Evolutionary conservation across 2,329 filamentous ascomycete genomes (phyloP).

Genomic region (Alternaria viburni): DNA sequence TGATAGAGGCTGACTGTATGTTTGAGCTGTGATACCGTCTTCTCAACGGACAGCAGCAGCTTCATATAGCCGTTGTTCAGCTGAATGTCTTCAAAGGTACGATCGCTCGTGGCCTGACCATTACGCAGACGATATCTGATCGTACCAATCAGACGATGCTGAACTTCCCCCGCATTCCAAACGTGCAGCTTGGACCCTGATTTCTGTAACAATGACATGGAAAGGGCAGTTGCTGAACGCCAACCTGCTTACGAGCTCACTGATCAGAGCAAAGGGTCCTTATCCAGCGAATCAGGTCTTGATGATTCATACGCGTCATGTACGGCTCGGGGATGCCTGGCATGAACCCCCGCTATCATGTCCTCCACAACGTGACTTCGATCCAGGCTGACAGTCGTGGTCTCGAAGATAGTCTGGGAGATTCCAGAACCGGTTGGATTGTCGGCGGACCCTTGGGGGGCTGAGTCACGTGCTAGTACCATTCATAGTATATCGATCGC

Average conservation of each 20-base stretch:
- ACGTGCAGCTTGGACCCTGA: constrained; percentile 34
- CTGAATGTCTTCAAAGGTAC: constrained; percentile 19
- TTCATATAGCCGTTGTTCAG: constrained; percentile 26
- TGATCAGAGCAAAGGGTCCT: constrained; percentile 1
- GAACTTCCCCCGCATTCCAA: constrained; percentile 42
- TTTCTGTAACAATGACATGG: constrained; percentile 30
- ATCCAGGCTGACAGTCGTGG: constrained; percentile 9
- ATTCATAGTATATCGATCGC: constrained; percentile 12
- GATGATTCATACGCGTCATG: constrained; percentile 3
- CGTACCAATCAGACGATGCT: constrained; percentile 43
- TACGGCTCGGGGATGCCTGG: not conserved
- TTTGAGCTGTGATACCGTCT: not conserved
- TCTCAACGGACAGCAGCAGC: not conserved
- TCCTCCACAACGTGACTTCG: constrained; percentile 5
- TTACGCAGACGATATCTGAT: constrained; percentile 41
- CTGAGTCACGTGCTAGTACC: not conserved
- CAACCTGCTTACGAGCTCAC: not conserved
- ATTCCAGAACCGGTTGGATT: not conserved
- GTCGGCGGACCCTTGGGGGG: not conserved
- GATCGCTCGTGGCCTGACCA: constrained; percentile 36
- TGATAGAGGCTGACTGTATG: not conserved
- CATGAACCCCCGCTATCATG: not conserved
- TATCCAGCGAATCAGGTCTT: constrained; percentile 17
- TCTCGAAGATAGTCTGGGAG: constrained; percentile 2
- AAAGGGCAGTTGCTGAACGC: constrained; percentile 16